These are phyloP conservation scores for Platanthera zijinensis DNA, from an alignment of 106 monocot species.

Conservation along the genomic window DNA sequence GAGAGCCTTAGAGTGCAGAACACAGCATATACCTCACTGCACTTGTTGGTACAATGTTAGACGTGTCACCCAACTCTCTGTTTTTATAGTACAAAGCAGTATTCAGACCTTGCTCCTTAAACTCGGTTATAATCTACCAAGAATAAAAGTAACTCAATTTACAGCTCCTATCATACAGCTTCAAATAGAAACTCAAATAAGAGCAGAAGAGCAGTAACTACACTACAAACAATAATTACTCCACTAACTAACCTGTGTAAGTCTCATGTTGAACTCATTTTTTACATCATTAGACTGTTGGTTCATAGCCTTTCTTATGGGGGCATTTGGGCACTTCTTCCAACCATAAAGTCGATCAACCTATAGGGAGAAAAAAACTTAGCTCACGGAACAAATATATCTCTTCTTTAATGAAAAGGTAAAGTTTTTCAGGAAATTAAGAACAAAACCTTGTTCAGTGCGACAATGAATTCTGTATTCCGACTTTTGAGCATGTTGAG, in stretches of 20 bases:
- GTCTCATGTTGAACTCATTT: slow-evolving; percentile 80
- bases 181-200: neutral
- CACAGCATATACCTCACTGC: slow-evolving; percentile 62
- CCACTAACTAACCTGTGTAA: slow-evolving; percentile 46
- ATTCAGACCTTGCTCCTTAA: slow-evolving; percentile 90
- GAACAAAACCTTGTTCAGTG: slow-evolving; percentile 79
- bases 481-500: slow-evolving; percentile 76
- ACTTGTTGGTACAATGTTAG: slow-evolving; percentile 95
- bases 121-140: slow-evolving; percentile 66
- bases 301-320: slow-evolving; percentile 68
- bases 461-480: slow-evolving; percentile 90
- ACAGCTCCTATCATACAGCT: neutral
- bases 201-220: neutral
- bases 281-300: slow-evolving; percentile 82
- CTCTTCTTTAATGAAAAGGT: neutral
- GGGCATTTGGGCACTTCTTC: slow-evolving; percentile 67
- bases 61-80: slow-evolving; percentile 92
- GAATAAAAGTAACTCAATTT: slow-evolving; percentile 1
- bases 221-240: neutral
- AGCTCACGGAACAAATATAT: neutral
- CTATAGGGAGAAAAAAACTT: slow-evolving; percentile 20
- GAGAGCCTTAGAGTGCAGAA: neutral
- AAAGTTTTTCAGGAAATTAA: neutral
- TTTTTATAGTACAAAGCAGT: slow-evolving; percentile 96
- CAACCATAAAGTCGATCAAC: slow-evolving; percentile 97